Evolutionary conservation across 2,329 filamentous ascomycete genomes (phyloP).

Genomic region (Teratosphaeria zuluensis): DNA sequence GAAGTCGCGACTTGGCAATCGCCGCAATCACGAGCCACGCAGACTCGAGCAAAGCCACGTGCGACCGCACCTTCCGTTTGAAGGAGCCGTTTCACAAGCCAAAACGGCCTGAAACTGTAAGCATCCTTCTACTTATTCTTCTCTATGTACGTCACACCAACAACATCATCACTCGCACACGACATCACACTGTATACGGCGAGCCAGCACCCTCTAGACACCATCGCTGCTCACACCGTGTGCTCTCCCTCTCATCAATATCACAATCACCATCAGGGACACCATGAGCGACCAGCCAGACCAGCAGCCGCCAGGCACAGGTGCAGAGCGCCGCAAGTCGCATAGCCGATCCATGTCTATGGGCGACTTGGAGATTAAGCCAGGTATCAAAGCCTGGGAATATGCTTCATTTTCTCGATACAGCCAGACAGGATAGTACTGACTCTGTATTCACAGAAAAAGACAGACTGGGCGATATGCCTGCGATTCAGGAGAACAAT

Average conservation of each 20-base stretch:
- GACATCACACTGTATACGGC: neutral
- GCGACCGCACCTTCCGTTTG: slow-evolving; percentile 3
- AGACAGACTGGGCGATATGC: slow-evolving; percentile 19
- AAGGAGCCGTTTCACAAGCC: neutral
- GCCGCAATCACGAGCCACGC: neutral
- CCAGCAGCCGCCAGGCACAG: neutral
- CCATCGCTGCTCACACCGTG: no score
- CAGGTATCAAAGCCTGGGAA: neutral
- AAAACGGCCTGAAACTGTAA: neutral
- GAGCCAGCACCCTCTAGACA: neutral
- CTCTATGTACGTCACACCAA: neutral
- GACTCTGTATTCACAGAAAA: slow-evolving; percentile 4
- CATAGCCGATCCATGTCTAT: slow-evolving; percentile 5
- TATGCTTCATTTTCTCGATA: neutral
- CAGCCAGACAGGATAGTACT: neutral
- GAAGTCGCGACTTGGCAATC: neutral
- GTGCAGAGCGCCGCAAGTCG: neutral
- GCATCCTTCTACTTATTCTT: neutral
- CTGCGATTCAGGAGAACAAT: slow-evolving; percentile 21
- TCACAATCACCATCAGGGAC: neutral
- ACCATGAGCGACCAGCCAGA: neutral
- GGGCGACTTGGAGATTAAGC: slow-evolving; percentile 4
- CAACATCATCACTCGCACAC: neutral
- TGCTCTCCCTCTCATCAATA: neutral
- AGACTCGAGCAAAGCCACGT: slow-evolving; percentile 3